Conservation (phyloP, 139 green algal genomes). For the Auxenochlorella protothecoides region DNA sequence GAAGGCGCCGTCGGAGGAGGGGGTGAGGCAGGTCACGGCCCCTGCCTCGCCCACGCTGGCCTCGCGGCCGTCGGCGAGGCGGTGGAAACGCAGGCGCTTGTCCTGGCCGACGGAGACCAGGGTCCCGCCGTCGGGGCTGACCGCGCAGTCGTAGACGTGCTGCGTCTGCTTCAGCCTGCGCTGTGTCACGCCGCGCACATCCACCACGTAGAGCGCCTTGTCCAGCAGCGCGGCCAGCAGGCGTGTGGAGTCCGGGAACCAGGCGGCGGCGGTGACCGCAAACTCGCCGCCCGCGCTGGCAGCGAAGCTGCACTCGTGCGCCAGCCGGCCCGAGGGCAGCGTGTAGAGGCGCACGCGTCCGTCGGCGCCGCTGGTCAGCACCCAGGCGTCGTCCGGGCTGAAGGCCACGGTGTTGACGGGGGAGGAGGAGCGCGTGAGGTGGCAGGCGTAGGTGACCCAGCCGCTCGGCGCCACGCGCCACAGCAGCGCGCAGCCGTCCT, state of each 20-base stretch:
- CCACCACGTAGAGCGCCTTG: constrained; percentile 11
- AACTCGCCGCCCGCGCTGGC: not conserved
- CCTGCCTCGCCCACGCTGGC: constrained; percentile 13
- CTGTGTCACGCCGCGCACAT: not conserved
- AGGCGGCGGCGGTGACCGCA: constrained; percentile 52
- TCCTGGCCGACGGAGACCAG: constrained; percentile 57
- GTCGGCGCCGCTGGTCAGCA: constrained; percentile 29
- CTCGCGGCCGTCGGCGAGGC: constrained; percentile 41
- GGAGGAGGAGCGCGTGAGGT: constrained; percentile 7
- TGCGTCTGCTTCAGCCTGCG: constrained; percentile 21
- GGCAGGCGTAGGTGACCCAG: not conserved
- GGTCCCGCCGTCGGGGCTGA: constrained; percentile 45
- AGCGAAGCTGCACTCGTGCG: constrained; percentile 8
- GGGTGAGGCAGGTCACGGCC: constrained; percentile 36
- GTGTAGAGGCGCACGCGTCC: constrained; percentile 38
- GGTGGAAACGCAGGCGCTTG: constrained; percentile 17
- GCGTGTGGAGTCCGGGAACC: constrained; percentile 37
- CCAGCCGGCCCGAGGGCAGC: constrained; percentile 8
- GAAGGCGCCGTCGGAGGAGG: constrained; percentile 41
- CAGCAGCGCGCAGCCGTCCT: constrained; percentile 56
- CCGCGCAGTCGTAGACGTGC: constrained; percentile 66
- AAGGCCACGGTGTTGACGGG: constrained; percentile 43
- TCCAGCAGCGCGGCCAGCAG: constrained; percentile 65
- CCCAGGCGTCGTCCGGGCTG: constrained; percentile 35
- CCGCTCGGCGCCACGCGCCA: constrained; percentile 26